Base-by-base conservation (phyloP, 495 filamentous ascomycete genomes). In the Amniculicola lignicola region DNA sequence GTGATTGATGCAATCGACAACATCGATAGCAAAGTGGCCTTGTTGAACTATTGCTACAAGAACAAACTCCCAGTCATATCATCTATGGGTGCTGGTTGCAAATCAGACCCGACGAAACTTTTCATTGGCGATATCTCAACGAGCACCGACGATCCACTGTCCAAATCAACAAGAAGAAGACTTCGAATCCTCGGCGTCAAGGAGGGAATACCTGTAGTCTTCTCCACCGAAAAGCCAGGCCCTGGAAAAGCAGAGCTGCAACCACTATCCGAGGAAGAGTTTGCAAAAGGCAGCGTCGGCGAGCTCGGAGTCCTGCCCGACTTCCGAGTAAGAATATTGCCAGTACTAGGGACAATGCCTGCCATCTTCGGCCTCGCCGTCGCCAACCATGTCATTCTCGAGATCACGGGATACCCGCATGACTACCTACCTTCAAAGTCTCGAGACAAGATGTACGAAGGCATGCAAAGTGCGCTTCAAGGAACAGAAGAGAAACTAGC, bases 1-100 rank as follows among this genome's bases (percentile, higher is more conserved):
- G 84, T 99, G 4, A 81, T 99, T 21, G 93, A 99, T 72, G 95
- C 93, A 12, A 99, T 99, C 57, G 93, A 99, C 65, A 97, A 99
- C 68, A 96, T 97, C 54, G 85, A 92, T 19, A 95, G 89, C 45
- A 99, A 99, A 72, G 93, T 97, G 14, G 86, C 88, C 47, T 69
- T 99, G 48, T 75, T 99, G 47, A 82, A 87, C 69, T 95, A 95
- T 69, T 99, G 93, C 70, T 75, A 89, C 56, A 75, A 83, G 50
- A 78, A 87, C 56, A 75, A 75, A 0, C 73, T 97, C 16, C 85
- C 79, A 0, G 87, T 98, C 4, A 87, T 99, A 51, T 90, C 89
- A 9, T 90, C 90, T 4, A 99, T 97, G 93, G 93, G 93, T 1
- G 93, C 93, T 0, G 93, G 91, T 0, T 97, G 92, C 70, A 99